A percentile compares a stretch with the other conserved stretches of the same genome.
Evolutionary conservation across 495 filamentous ascomycete genomes (phyloP).

Genomic region (Neurospora pannonica): DNA sequence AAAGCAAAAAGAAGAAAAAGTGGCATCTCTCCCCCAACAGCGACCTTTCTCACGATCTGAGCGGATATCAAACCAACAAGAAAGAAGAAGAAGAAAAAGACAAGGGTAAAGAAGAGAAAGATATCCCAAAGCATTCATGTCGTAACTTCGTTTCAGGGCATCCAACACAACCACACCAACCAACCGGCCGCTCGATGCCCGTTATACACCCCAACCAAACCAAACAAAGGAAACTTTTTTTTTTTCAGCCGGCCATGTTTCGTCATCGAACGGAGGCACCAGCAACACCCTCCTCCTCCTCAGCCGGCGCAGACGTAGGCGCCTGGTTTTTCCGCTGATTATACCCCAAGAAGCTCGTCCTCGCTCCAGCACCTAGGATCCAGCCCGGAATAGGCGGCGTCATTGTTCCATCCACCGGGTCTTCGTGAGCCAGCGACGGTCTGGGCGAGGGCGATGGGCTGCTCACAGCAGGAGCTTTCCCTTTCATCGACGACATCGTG

Average conservation of each 20-base stretch:
- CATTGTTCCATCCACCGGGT: constrained; percentile 17
- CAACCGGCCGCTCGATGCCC: background rate
- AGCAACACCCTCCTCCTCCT: background rate
- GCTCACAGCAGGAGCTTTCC: background rate
- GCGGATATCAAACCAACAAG: background rate
- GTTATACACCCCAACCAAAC: background rate
- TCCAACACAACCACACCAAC: background rate
- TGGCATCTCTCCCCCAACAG: background rate
- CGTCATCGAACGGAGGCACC: background rate
- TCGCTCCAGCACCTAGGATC: constrained; percentile 40
- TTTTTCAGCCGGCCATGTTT: background rate
- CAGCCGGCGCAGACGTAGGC: background rate
- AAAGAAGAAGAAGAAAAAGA: background rate
- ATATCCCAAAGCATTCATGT: background rate
- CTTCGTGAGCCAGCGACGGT: background rate
- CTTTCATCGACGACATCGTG: background rate
- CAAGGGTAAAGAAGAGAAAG: background rate
- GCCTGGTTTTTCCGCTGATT: constrained; percentile 14
- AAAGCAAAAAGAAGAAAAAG: background rate
- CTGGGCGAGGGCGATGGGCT: background rate
- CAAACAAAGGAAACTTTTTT: background rate
- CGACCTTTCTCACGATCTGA: background rate
- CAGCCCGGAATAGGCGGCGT: constrained; percentile 52
- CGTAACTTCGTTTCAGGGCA: background rate
- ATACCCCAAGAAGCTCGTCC: constrained; percentile 33